Percentiles rank a stretch among this genome's conserved stretches.
These are phyloP conservation scores for Penicillium pulvis DNA, from an alignment of 495 filamentous ascomycete species.

Conservation along the genomic window DNA sequence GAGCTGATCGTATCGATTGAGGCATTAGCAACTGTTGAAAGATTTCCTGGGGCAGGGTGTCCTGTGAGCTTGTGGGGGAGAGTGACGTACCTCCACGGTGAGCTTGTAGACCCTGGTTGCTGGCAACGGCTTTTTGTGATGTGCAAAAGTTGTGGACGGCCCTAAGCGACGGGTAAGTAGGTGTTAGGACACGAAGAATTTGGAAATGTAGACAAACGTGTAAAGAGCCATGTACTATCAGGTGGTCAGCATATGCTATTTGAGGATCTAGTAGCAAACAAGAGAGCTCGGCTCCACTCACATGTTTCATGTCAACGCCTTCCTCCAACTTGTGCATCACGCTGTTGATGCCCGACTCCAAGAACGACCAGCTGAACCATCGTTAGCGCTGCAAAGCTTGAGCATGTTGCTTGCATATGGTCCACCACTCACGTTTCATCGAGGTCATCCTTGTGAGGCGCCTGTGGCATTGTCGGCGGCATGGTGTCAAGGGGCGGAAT, in stretches of 20 bases:
- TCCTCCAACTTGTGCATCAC: constrained; percentile 92
- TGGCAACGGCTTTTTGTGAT: constrained; percentile 82
- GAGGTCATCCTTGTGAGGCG: constrained; percentile 80
- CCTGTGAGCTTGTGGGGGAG: constrained; percentile 6
- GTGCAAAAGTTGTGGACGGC: constrained; percentile 99
- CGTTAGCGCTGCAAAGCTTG: constrained; percentile 15
- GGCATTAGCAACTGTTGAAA: constrained; percentile 2
- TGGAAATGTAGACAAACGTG: constrained; percentile 62
- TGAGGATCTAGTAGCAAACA: background rate
- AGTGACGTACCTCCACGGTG: constrained; percentile 75
- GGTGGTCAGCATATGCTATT: constrained; percentile 18
- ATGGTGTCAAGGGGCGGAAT: constrained; percentile 30
- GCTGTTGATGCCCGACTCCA: constrained; percentile 82
- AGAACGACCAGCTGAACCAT: constrained; percentile 73
- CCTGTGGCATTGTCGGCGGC: constrained; percentile 41
- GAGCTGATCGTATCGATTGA: constrained; percentile 54
- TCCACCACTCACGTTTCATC: constrained; percentile 68
- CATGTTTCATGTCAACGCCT: constrained; percentile 88
- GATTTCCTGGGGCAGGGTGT: background rate
- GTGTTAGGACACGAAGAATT: constrained; percentile 6
- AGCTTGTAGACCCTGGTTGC: constrained; percentile 54
- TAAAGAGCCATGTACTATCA: constrained; percentile 94
- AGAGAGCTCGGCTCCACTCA: constrained; percentile 44
- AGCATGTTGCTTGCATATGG: background rate
- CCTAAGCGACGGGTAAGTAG: constrained; percentile 48